Evolutionary conservation across 75 land plant species (phyloP).

Genomic region (Pinus albicaulis): DNA sequence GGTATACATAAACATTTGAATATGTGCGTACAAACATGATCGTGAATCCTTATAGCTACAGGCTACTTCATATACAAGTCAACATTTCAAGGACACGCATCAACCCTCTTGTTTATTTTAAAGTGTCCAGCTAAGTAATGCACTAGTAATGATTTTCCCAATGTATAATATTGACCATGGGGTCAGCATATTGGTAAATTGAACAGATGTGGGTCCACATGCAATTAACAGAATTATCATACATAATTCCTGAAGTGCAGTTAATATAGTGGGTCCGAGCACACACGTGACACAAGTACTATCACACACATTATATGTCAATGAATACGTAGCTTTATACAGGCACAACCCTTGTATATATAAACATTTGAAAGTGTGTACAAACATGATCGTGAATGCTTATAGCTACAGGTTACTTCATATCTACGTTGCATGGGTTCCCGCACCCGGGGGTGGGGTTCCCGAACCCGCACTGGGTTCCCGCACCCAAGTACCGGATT

Average conservation of each 20-base stretch:
- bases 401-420: background rate
- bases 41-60: background rate
- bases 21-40: background rate
- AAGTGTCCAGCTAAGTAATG: background rate
- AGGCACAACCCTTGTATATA: background rate
- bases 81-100: background rate
- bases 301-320: background rate
- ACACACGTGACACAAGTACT: background rate
- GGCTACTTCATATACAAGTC: too few relatives aligned
- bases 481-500: too few relatives aligned
- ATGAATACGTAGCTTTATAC: background rate
- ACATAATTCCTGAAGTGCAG: background rate
- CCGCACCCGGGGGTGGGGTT: too few relatives aligned
- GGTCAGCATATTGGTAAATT: background rate
- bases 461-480: too few relatives aligned
- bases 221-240: background rate
- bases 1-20: background rate
- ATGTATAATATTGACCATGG: background rate
- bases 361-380: background rate
- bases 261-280: background rate
- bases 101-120: background rate
- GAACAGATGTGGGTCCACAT: background rate
- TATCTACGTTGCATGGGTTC: too few relatives aligned
- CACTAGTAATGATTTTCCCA: background rate
- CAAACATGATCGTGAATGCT: background rate